Evolutionary conservation across 345 rosid species (phyloP), one percentile per base, ranked within the genome.

Genomic region (Excoecaria cochinchinensis): DNA sequence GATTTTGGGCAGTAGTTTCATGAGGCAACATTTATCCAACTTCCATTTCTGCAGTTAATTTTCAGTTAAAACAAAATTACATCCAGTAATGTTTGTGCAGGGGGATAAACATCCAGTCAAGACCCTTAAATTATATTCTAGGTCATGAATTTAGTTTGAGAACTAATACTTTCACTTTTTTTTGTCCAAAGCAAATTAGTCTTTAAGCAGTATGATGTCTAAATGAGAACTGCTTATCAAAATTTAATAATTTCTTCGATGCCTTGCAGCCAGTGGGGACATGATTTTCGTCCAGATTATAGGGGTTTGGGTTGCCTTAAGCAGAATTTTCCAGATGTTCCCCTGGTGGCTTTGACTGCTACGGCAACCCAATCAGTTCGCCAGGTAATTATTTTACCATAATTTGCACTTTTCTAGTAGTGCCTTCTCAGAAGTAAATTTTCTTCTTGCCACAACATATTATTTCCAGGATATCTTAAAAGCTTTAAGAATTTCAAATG

Each of bases 281-380:
- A 93, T 81, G 99, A 93, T 88, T 95, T 93, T 68, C 92, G 97
- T 73, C 99, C 98, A 77, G 98, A 93, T 73, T 95, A 93, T 80
- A 85, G 94, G 75, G 89, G 84, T 47, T 80, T 90, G 52, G 93
- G 98, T 74, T 87, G 90, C 82, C 93, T 95, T 48, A 90, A 95
- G 85, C 92, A 90, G 82, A 88, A 86, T 62, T 95, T 91, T 74
- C 86, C 89, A 2, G 80, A 80, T 77, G 88, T 88, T 74, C 91
- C 97, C 3, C 79, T 95, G 76, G 89, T 87, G 86, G 97, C 98
- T 53, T 85, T 95, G 80, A 93, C 97, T 80, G 99, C 97, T 72
- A 93, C 97, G 4, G 97, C 93, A 69, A 89, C 96, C 69, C 83
- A 85, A 8, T 72, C 94, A 62, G 97, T 93, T 78, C 86, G 91